Base-by-base conservation (phyloP, 2,329 filamentous ascomycete genomes). In the Phialemoniopsis sp. region DNA sequence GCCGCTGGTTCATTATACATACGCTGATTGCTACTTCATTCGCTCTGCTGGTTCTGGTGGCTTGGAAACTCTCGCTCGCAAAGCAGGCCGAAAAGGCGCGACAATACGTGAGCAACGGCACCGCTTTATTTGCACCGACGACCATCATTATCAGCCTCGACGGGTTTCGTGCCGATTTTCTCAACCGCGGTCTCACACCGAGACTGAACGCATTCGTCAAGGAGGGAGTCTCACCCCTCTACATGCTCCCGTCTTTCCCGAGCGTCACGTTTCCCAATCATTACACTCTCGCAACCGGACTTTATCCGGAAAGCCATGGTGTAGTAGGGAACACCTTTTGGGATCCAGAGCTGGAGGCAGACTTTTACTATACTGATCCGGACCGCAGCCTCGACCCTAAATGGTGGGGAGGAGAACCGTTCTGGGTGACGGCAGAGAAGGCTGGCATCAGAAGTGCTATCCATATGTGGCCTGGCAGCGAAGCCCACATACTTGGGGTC, bases 401-500 rank as follows among this genome's bases (percentile, higher is more conserved):
- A 57, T 98, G 93, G 91, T 98, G 93, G 91, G 82, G 78, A 31
- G 93, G 89, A 4, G 89, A 97, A 58, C 93, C 93, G 0, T 72
- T 98, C 21, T 98, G 93, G 93, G 84, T 85, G 18, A 94, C 91
- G 2, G 91, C 91, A 5, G 93, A 97, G 66, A 79, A 78, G 41
- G 85, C 89, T 50, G 85, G 85, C 6, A 71, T 94, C 26, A 78
- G 79, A 41, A 81, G 83, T 21, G 93, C 89, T 1, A 81, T 98
- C 18, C 93, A 98, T 59, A 98, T 98, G 93, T 98, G 93, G 93
- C 93, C 93, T 2, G 93, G 93, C 3, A 94, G 87, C 32, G 93
- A 98, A 64, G 90, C 90, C 6, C 83, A 89, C 58, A 85, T 95
- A 44, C 72, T 80, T 12, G 70, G 74, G n/a, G 69, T 82, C 14